Evolutionary conservation across 257 asterid genomes (phyloP), one percentile per base, ranked within the genome.

Genomic region (Eustoma russellianum): DNA sequence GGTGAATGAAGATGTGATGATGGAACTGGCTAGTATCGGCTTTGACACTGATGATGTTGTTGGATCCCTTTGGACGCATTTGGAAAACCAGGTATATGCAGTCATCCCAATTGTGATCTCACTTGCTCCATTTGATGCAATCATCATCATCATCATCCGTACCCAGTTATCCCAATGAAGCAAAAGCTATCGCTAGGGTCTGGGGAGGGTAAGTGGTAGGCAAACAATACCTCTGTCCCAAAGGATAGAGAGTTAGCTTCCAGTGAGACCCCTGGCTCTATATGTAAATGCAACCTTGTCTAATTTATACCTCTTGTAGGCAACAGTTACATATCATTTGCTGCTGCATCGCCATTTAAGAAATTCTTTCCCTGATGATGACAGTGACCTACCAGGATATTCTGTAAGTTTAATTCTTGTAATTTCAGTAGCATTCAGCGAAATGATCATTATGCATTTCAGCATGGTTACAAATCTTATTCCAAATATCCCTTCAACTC

Each of bases 261-360:
- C n/a, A n/a, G n/a, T n/a, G n/a, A n/a, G n/a, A n/a, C n/a, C n/a
- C n/a, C n/a, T n/a, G n/a, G n/a, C n/a, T n/a, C n/a, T n/a, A n/a
- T n/a, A n/a, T n/a, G n/a, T n/a, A n/a, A n/a, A 33, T 53, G 59
- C 41, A 52, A 56, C 41, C 41, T 56, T 51, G 5, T 19, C 41
- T 33, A 45, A 17, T 46, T 10, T 38, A 24, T 46, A 10, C 30
- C 17, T 34, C 19, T 65, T 62, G 38, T 73, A 79, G 93, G 82
- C 76, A 44, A 80, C 82, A 4, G 86, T 73, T 51, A 62, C 82
- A 4, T 76, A 80, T 59, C 60, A 70, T 33, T 56, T 83, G 66
- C 33, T 83, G 66, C 66, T 69, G 63, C 79, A 85, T 81, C 83
- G 78, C 50, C 77, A 88, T 60, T 75, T 71, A 58, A 93, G 82